These are phyloP conservation scores for Erysimum cheiri DNA, from an alignment of 441 rosid species.

Conservation along the genomic window DNA sequence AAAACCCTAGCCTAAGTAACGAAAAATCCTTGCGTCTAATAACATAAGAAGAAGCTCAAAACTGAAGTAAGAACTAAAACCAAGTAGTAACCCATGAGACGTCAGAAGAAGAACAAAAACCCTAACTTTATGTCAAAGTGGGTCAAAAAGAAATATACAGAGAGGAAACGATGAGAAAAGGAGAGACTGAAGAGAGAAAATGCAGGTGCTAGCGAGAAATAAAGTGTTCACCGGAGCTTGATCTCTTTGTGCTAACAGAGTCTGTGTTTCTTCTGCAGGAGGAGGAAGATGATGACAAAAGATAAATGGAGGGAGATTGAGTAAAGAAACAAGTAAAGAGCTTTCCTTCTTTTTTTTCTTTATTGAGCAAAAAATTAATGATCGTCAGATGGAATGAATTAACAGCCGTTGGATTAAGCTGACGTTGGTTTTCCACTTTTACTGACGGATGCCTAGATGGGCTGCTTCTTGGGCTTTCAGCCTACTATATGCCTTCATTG, in stretches of 20 bases:
- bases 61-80: background rate
- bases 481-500: no score
- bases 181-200: background rate
- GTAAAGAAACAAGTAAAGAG: background rate
- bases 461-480: no score
- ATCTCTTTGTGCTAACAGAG: background rate
- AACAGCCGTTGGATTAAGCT: slow-evolving; percentile 21
- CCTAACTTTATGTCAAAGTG: slow-evolving; percentile 11
- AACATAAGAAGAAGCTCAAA: background rate
- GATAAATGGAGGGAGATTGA: slow-evolving; percentile 28
- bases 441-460: no score
- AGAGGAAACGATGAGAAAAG: background rate
- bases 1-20: slow-evolving; percentile 9
- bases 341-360: background rate
- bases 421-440: slow-evolving; percentile 1
- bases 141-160: background rate
- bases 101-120: slow-evolving; percentile 19
- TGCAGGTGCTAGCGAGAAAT: background rate
- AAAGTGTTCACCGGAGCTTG: background rate
- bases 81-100: background rate
- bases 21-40: background rate
- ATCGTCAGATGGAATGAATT: slow-evolving; percentile 8
- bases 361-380: background rate
- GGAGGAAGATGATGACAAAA: slow-evolving; percentile 5
- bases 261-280: background rate